A percentile compares a stretch with the other conserved stretches of the same genome.
Evolutionary conservation across 2,329 filamentous ascomycete species (phyloP).

Genomic region (Phaeosphaeria sp.): DNA sequence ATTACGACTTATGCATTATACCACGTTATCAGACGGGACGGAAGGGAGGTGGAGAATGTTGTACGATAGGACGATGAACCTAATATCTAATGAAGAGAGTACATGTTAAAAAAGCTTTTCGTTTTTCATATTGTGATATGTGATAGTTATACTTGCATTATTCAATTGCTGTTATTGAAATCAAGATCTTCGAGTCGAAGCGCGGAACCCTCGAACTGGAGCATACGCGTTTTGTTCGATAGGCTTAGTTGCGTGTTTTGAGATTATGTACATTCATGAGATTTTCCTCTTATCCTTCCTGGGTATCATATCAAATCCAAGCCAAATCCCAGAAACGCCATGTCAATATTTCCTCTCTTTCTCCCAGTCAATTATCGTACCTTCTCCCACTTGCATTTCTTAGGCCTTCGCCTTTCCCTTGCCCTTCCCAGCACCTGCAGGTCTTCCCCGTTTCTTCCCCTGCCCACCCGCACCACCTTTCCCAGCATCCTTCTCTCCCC

Average conservation of each 20-base stretch:
- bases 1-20: constrained; percentile 30
- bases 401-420: constrained; percentile 20
- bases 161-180: no score
- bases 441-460: constrained; percentile 13
- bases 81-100: constrained; percentile 23
- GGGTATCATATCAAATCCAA: constrained; percentile 14
- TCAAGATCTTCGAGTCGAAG: no score
- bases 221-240: no score
- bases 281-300: no score
- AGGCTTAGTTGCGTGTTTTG: no score
- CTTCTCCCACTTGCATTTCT: no score
- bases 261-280: no score
- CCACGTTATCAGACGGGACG: constrained; percentile 16
- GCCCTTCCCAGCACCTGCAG: constrained; percentile 30
- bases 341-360: no score
- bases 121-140: no score
- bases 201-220: no score
- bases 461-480: constrained; percentile 11
- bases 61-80: constrained; percentile 13
- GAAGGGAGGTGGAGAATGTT: constrained; percentile 2
- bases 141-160: no score
- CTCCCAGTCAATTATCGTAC: no score
- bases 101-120: background rate
- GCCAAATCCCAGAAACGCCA: constrained; percentile 1
- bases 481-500: constrained; percentile 17